phyloP scores from a whole-genome alignment of 495 filamentous ascomycete species.

The Hypoxylon cercidicola region DNA sequence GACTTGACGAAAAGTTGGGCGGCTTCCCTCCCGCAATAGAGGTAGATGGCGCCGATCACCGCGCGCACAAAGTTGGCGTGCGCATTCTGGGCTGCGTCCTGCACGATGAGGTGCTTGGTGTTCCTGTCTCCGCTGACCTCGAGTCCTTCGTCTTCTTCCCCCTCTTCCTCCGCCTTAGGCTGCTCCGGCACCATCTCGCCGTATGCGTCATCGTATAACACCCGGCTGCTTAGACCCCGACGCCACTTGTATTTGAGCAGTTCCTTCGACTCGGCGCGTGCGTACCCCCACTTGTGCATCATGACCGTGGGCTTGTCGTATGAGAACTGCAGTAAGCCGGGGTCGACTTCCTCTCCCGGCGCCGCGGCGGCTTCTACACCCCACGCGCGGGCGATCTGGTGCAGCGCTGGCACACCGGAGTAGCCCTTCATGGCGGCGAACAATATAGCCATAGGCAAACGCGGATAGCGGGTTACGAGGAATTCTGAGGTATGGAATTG shows the following conservation, averaged over 20 bases:
- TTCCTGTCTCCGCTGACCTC: conserved; percentile 42
- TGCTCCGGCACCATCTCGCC: conserved; percentile 64
- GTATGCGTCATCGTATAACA: conserved; percentile 83
- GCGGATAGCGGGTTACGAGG: conserved; percentile 86
- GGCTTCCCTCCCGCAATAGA: conserved; percentile 75
- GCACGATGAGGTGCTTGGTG: conserved; percentile 26
- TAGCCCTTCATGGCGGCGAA: conserved; percentile 87
- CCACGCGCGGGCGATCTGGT: conserved; percentile 80
- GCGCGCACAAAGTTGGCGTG: conserved; percentile 78
- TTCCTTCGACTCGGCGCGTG: conserved; percentile 50
- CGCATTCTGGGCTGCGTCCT: conserved; percentile 46
- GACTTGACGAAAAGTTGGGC: conserved; percentile 82
- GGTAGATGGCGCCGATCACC: conserved; percentile 82
- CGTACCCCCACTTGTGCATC: conserved; percentile 53
- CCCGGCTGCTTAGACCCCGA: conserved; percentile 73
- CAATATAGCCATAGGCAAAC: conserved; percentile 83
- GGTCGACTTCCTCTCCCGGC: conserved; percentile 91
- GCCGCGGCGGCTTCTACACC: conserved; percentile 85
- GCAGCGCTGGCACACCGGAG: conserved; percentile 75
- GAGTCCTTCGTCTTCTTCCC: conserved; percentile 20
- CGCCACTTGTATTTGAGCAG: conserved; percentile 67
- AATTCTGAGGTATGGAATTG: conserved; percentile 88
- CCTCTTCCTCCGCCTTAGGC: conserved; percentile 5
- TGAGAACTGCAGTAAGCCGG: conserved; percentile 87
- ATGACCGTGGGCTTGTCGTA: conserved; percentile 67